Conservation (phyloP, 305 asterid genomes). For the Solanum hybrid region DNA sequence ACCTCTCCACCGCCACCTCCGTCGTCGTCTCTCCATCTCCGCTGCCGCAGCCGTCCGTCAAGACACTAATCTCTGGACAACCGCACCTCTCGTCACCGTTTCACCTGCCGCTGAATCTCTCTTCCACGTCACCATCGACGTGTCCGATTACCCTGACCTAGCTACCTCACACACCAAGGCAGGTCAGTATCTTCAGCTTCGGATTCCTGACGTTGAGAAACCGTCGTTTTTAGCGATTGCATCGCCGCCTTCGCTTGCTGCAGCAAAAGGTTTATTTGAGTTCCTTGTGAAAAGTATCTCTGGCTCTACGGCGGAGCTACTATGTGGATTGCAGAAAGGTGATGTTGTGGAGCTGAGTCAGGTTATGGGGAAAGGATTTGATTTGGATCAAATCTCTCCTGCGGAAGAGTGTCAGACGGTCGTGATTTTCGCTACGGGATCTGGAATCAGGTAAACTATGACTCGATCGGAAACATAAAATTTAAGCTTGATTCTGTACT, state of each 20-base stretch:
- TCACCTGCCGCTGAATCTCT: constrained; percentile 68
- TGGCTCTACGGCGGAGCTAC: constrained; percentile 76
- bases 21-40: constrained; percentile 31
- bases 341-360: constrained; percentile 68
- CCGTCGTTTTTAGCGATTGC: constrained; percentile 74
- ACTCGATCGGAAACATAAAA: neutral
- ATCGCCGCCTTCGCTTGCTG: constrained; percentile 65
- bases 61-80: constrained; percentile 46
- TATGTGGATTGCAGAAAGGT: constrained; percentile 53
- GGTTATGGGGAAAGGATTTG: constrained; percentile 73
- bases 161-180: constrained; percentile 51
- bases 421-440: constrained; percentile 83
- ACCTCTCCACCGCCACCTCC: constrained; percentile 28
- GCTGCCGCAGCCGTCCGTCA: constrained; percentile 59
- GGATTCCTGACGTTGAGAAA: constrained; percentile 38
- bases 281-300: constrained; percentile 57
- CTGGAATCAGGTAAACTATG: constrained; percentile 64
- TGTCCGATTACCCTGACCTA: constrained; percentile 61
- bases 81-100: constrained; percentile 45
- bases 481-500: neutral
- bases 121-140: constrained; percentile 62
- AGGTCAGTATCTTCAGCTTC: constrained; percentile 80
- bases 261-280: constrained; percentile 52
- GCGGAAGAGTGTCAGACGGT: constrained; percentile 51
- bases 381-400: constrained; percentile 50